phyloP scores from a whole-genome alignment of 169 alveolate genomes.

The Toxoplasma gondii region DNA sequence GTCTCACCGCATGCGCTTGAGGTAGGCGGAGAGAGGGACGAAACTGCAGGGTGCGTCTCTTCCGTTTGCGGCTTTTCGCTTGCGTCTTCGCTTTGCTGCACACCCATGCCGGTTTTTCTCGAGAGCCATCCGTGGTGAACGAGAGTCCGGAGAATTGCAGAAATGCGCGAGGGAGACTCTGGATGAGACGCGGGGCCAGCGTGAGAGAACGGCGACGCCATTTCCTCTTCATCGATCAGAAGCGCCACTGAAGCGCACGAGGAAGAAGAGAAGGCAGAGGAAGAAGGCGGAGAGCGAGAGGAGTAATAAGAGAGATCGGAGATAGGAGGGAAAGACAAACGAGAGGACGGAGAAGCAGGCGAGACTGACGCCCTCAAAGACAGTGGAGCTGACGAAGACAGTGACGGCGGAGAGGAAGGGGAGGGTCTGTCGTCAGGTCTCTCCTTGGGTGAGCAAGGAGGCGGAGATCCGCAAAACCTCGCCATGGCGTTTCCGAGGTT shows the following conservation, averaged over 20 bases:
- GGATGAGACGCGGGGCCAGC: slow-evolving; percentile 7
- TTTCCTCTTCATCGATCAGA: not conserved
- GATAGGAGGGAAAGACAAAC: not conserved
- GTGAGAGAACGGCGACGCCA: slow-evolving; percentile 22
- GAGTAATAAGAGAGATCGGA: not conserved
- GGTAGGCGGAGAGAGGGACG: no score
- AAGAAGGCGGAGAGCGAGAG: not conserved
- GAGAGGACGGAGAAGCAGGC: not conserved
- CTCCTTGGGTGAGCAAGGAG: no score
- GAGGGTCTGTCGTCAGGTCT: no score
- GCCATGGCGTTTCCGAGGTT: no score
- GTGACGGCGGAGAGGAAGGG: no score
- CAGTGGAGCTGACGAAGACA: no score
- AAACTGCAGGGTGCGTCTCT: not conserved
- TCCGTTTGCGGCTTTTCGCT: not conserved
- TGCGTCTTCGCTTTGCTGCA: not conserved
- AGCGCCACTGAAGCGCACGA: not conserved
- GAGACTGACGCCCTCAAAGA: not conserved
- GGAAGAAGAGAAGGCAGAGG: not conserved
- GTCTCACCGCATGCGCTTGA: no score
- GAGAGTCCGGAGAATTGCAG: not conserved
- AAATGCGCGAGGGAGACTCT: not conserved
- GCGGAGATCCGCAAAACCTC: no score
- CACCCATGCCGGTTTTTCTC: not conserved
- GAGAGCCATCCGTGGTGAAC: not conserved